Conservation (phyloP, 129 eudicot genomes). For the Artemisia tridentata region DNA sequence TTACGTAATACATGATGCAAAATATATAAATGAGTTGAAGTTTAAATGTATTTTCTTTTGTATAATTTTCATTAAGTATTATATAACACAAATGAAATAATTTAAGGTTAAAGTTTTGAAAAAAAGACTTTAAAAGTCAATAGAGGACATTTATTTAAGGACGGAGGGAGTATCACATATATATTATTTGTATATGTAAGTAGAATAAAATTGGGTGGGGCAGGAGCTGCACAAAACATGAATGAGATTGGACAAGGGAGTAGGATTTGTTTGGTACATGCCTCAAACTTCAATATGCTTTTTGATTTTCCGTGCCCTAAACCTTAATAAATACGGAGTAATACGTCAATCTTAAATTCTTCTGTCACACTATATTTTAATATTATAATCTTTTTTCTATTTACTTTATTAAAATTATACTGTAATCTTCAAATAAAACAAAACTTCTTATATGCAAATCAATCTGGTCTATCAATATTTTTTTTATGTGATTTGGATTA, state of each 20-base stretch:
- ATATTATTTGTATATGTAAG: neutral
- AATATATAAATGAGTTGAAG: no score
- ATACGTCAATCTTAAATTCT: constrained; percentile 12
- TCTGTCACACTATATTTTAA: neutral
- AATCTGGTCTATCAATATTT: neutral
- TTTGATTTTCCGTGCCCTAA: constrained; percentile 21
- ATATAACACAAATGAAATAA: no score
- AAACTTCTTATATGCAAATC: neutral
- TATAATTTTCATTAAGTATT: no score
- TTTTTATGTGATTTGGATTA: neutral
- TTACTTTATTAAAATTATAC: neutral
- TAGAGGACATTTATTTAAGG: no score
- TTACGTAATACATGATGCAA: no score
- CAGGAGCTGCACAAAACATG: constrained; percentile 58
- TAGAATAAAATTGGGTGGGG: constrained; percentile 20
- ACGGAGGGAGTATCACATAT: no score
- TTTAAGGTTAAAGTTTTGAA: no score
- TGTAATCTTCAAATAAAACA: neutral
- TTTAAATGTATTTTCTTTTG: no score
- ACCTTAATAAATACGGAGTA: constrained; percentile 12
- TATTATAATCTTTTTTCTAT: neutral
- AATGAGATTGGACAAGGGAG: constrained; percentile 51
- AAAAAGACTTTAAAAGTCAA: no score
- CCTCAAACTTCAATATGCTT: constrained; percentile 35
- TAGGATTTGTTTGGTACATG: constrained; percentile 83